Evolutionary conservation across 495 filamentous ascomycete species (phyloP), one percentile per base, ranked within the genome.

Genomic region (Daldinia caldariorum): DNA sequence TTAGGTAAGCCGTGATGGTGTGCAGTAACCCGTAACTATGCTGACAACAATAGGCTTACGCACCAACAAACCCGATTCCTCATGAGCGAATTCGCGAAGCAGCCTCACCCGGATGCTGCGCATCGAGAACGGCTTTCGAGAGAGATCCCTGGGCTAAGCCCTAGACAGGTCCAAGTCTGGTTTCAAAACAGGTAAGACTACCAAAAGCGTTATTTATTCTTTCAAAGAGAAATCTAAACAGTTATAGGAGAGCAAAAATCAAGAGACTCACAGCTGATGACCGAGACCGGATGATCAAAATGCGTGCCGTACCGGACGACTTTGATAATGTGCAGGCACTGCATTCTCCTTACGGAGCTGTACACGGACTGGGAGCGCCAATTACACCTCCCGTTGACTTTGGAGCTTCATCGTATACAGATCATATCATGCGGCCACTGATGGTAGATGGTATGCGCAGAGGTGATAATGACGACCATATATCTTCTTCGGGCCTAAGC

Each of bases 91-190:
- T 98, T 97, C 74, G 91, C 93, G 57, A 92, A 94, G 70, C 93
- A 98, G 73, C 91, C 94, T 20, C 94, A 98, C 81, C 94, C 94
- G 12, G 94, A 98, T 78, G 94, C 94, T 34, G 91, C 92, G 49
- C 94, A 98, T 80, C 87, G 94, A 62, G 94, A 97, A 79, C 85
- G 94, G 35, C 82, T 98, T 57, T 94, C 94, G 35, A 84, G 91
- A 62, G 94, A 97, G 75, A 97, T 98, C 58, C 94, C 94, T 47
- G 94, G 94, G 9, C 82, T 98, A 49, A 97, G 92, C 65, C 93
- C 94, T 43, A 88, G 94, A 63, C 94, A 98, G 77, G 94, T 98
- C 8, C 94, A 98, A 82, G 94, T 98, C 64, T 98, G 94, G 94
- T 98, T 98, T 79, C 94, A 98, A 80, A 98, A 98, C 80, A 89